phyloP scores from a whole-genome alignment of 441 rosid species.

The Pelargonium fulgidum region DNA sequence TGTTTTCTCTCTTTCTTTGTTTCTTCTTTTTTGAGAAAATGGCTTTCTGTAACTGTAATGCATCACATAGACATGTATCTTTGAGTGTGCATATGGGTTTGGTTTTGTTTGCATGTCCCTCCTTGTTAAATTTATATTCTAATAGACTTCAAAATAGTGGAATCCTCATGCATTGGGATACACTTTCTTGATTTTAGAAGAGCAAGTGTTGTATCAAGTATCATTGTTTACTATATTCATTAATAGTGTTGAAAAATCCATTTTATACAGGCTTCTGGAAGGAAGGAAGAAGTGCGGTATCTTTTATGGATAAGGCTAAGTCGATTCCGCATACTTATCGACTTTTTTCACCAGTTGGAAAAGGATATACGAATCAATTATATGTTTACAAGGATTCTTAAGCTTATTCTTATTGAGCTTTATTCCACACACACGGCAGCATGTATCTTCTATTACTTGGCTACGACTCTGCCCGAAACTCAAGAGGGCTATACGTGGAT shows the following conservation, averaged over 20 bases:
- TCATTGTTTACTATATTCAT: neutral
- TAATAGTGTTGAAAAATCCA: conserved; percentile 8
- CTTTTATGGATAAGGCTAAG: conserved; percentile 77
- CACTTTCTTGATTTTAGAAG: neutral
- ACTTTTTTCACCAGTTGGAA: conserved; percentile 61
- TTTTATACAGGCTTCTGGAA: conserved; percentile 49
- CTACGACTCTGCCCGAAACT: conserved; percentile 65
- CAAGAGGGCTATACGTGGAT: conserved; percentile 93
- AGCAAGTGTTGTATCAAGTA: neutral
- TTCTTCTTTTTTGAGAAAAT: too few species aligned
- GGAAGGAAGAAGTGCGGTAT: conserved; percentile 65
- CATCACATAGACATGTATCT: too few species aligned
- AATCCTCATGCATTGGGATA: too few species aligned
- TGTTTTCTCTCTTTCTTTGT: too few species aligned
- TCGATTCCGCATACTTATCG: conserved; percentile 55
- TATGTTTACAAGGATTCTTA: conserved; percentile 74
- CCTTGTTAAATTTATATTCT: too few species aligned
- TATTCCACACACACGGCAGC: conserved; percentile 97
- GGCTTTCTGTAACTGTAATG: too few species aligned
- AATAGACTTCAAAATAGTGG: too few species aligned
- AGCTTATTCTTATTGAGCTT: conserved; percentile 74
- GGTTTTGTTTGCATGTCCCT: too few species aligned
- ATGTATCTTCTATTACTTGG: conserved; percentile 85
- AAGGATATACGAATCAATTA: conserved; percentile 81
- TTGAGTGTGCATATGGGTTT: too few species aligned